Evolutionary conservation across 805 yeast genomes (phyloP).

Genomic region (Naumovozyma baii): DNA sequence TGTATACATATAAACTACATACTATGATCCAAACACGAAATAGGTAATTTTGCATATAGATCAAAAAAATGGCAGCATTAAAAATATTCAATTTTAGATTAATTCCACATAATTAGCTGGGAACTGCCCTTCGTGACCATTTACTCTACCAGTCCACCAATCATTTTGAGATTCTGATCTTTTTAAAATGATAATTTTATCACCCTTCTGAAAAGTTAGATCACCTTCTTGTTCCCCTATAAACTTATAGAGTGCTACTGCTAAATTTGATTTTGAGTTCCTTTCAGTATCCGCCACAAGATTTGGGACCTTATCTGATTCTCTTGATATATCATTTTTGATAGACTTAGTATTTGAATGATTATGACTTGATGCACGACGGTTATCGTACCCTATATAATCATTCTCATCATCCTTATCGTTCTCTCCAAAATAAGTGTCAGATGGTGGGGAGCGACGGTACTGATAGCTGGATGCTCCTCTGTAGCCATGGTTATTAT

Average conservation of each 20-base stretch:
- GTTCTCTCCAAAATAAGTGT: not conserved
- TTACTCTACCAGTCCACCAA: slow-evolving; percentile 96
- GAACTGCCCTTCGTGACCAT: slow-evolving; percentile 82
- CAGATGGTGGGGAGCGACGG: too few relatives aligned
- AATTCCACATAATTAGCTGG: slow-evolving; percentile 95
- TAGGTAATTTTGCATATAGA: too few relatives aligned
- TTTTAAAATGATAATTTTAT: slow-evolving; percentile 75
- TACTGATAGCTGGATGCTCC: too few relatives aligned
- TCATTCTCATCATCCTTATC: not conserved
- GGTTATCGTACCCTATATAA: not conserved
- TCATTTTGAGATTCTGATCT: slow-evolving; percentile 84
- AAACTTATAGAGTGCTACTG: slow-evolving; percentile 80
- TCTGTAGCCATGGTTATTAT: too few relatives aligned
- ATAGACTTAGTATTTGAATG: not conserved
- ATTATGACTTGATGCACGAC: not conserved
- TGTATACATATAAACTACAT: too few relatives aligned
- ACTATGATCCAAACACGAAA: too few relatives aligned
- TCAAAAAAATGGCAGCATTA: too few relatives aligned
- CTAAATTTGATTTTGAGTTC: too few relatives aligned
- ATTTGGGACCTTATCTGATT: too few relatives aligned
- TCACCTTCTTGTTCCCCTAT: slow-evolving; percentile 93
- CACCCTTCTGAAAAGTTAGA: slow-evolving; percentile 88
- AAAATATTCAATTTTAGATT: slow-evolving; percentile 16
- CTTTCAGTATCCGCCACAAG: too few relatives aligned
- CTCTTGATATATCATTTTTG: not conserved